A percentile compares a stretch with the other conserved stretches of the same genome.
Evolutionary conservation across 1,284 basidiomycete genomes (phyloP).

Genomic region (Heterobasidion annosum): DNA sequence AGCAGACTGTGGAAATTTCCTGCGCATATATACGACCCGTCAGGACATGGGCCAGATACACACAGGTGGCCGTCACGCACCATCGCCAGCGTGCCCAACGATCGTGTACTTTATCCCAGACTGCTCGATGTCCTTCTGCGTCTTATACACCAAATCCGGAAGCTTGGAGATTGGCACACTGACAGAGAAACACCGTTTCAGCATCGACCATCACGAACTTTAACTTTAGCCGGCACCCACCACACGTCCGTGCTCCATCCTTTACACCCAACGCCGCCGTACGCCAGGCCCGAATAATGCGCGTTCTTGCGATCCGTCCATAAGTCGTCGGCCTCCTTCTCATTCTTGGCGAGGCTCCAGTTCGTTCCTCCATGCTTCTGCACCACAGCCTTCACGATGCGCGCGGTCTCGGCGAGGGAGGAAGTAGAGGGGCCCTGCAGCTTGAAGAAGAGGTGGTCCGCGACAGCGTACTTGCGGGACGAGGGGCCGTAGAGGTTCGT

Average conservation of each 20-base stretch:
- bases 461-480: conserved; percentile 52
- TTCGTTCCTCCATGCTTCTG: conserved; percentile 60
- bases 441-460: conserved; percentile 82
- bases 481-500: conserved; percentile 60
- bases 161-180: conserved; percentile 79
- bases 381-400: conserved; percentile 46
- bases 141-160: conserved; percentile 68
- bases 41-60: background rate
- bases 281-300: conserved; percentile 59
- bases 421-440: conserved; percentile 65
- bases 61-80: conserved; percentile 23
- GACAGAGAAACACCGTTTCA: background rate
- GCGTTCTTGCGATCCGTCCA: conserved; percentile 88
- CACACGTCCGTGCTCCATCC: conserved; percentile 85
- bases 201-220: background rate
- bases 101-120: conserved; percentile 57
- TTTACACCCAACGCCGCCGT: conserved; percentile 46
- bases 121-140: conserved; percentile 60
- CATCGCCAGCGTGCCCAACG: conserved; percentile 83
- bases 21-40: conserved; percentile 10
- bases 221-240: conserved; percentile 24
- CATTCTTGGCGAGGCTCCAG: conserved; percentile 60
- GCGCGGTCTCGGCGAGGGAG: conserved; percentile 57
- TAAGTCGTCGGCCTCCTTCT: conserved; percentile 65
- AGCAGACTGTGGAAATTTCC: conserved; percentile 52